Conservation (phyloP, 371 early-diverging fungal species). For the Apophysomyces ossiformis region DNA sequence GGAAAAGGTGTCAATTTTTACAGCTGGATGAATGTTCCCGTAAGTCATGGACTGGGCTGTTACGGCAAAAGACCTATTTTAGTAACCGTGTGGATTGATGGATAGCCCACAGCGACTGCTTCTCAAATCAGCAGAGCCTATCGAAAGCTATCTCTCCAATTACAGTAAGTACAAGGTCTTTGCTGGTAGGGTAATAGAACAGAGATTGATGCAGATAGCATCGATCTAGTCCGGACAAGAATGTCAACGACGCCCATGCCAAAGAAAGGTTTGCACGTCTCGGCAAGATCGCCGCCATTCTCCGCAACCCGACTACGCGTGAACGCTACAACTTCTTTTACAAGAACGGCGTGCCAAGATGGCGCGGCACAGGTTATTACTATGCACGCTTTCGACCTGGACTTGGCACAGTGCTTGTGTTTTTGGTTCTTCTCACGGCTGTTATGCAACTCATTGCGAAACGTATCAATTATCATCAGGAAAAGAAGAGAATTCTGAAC, state of each 20-base stretch:
- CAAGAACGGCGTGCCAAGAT: conserved; percentile 88
- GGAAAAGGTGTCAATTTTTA: conserved; percentile 69
- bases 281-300: conserved; percentile 68
- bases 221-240: conserved; percentile 75
- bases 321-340: conserved; percentile 85
- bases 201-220: not conserved
- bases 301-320: conserved; percentile 67
- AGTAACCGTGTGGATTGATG: not conserved
- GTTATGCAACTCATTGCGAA: conserved; percentile 72
- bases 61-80: conserved; percentile 38
- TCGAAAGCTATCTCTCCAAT: conserved; percentile 88
- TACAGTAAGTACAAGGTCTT: conserved; percentile 73
- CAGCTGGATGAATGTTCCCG: conserved; percentile 47
- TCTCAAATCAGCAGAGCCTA: conserved; percentile 84
- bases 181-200: not conserved
- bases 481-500: conserved; percentile 57
- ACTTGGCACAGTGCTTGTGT: conserved; percentile 62
- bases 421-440: conserved; percentile 58
- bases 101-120: conserved; percentile 67
- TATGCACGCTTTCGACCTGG: conserved; percentile 84
- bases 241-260: conserved; percentile 53
- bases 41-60: conserved; percentile 31
- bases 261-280: conserved; percentile 71
- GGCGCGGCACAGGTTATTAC: conserved; percentile 86
- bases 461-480: conserved; percentile 67